Conservation (phyloP, 2,329 filamentous ascomycete genomes). For the Fusarium sp. region DNA sequence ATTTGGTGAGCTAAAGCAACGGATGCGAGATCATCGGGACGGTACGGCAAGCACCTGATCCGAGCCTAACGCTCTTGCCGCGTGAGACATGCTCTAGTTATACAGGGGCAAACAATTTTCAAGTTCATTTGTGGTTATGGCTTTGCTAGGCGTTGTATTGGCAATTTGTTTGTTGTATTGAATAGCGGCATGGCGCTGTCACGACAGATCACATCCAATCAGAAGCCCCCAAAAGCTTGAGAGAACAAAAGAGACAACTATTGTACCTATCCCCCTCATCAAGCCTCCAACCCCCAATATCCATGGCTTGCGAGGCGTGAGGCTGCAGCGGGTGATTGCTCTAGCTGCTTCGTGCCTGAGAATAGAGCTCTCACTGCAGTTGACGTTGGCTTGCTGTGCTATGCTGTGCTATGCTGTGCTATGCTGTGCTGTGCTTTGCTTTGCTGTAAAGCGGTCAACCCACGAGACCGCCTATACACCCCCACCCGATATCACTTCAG, state of each 20-base stretch:
- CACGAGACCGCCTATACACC: slow-evolving; percentile 16
- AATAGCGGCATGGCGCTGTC: slow-evolving; percentile 22
- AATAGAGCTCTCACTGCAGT: neutral
- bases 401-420: neutral
- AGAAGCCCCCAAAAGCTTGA: neutral
- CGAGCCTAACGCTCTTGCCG: slow-evolving; percentile 28
- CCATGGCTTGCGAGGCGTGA: slow-evolving; percentile 18
- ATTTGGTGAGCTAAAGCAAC: slow-evolving; percentile 8
- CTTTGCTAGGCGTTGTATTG: neutral
- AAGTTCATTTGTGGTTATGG: neutral
- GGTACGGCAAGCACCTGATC: slow-evolving; percentile 32
- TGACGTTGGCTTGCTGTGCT: neutral
- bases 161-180: slow-evolving; percentile 12
- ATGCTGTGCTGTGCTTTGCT: neutral
- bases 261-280: neutral
- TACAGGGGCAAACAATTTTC: neutral
- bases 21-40: slow-evolving; percentile 35
- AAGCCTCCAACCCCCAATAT: neutral
- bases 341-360: slow-evolving; percentile 12
- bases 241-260: slow-evolving; percentile 30
- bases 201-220: slow-evolving; percentile 9
- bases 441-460: neutral
- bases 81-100: slow-evolving; percentile 12
- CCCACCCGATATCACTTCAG: slow-evolving; percentile 18
- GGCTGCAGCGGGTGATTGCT: slow-evolving; percentile 19